Percentiles rank a stretch among this genome's conserved stretches.
Conservation (phyloP, 2,329 filamentous ascomycete species). For the Sporothrix euskadiensis region DNA sequence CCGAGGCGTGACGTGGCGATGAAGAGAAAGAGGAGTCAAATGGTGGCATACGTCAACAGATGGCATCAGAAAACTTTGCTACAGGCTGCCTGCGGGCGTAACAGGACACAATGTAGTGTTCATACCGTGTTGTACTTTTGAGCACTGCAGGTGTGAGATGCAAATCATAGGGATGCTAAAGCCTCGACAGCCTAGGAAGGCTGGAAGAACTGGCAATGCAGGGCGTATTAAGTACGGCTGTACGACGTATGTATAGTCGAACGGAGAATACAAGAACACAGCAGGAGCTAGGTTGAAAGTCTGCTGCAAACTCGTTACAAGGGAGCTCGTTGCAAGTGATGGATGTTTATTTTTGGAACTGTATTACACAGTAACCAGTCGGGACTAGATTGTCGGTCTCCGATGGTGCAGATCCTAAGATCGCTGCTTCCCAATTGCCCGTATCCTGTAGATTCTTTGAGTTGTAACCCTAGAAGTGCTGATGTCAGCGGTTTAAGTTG, state of each 20-base stretch:
- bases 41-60: not conserved
- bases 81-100: not conserved
- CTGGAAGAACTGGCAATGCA: not conserved
- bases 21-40: not conserved
- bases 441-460: not conserved
- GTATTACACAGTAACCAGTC: not conserved
- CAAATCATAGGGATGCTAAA: no score
- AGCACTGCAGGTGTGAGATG: not conserved
- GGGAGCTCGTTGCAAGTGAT: slow-evolving; percentile 3
- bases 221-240: not conserved
- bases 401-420: not conserved
- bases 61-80: not conserved
- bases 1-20: not conserved
- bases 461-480: not conserved
- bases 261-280: no score
- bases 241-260: not conserved
- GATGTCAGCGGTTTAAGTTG: not conserved
- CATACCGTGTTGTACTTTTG: not conserved
- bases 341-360: slow-evolving; percentile 12
- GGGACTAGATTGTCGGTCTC: not conserved
- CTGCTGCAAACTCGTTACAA: not conserved
- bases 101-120: not conserved
- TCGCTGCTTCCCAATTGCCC: not conserved
- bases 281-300: not conserved
- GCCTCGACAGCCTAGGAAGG: not conserved